A percentile compares a stretch with the other conserved stretches of the same genome.
Conservation (phyloP, 164 flowering plant genomes). For the Warburgia ugandensis region DNA sequence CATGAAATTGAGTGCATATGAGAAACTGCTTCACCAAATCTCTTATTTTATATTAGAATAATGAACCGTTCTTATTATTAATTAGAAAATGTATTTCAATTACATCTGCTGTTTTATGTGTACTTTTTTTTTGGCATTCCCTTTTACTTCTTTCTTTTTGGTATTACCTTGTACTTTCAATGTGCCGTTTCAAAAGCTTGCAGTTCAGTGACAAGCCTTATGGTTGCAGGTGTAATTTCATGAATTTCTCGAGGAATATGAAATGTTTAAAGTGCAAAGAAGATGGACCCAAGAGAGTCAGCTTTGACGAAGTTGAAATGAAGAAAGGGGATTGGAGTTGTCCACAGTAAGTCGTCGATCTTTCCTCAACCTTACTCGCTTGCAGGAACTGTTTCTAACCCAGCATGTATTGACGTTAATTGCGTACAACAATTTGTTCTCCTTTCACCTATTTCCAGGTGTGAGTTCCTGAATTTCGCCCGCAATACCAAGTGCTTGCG, state of each 20-base stretch:
- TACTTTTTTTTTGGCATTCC: neutral
- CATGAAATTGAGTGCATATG: too few species aligned
- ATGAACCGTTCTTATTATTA: too few species aligned
- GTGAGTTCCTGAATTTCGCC: constrained; percentile 76
- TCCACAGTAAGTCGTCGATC: constrained; percentile 46
- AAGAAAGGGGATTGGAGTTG: constrained; percentile 90
- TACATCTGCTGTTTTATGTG: too few species aligned
- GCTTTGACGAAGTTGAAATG: constrained; percentile 34
- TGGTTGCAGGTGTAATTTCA: constrained; percentile 59
- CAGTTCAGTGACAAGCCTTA: neutral
- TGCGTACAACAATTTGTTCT: too few species aligned
- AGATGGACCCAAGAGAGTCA: constrained; percentile 46
- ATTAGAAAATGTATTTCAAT: too few species aligned
- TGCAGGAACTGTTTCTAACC: too few species aligned
- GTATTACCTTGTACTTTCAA: too few species aligned
- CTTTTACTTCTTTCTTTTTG: too few species aligned
- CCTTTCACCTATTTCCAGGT: constrained; percentile 51
- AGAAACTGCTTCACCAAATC: too few species aligned
- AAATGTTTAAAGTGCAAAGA: constrained; percentile 52
- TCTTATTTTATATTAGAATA: too few species aligned
- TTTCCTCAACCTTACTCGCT: neutral
- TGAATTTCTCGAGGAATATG: constrained; percentile 64
- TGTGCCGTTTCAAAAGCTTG: neutral
- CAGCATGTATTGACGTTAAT: too few species aligned
- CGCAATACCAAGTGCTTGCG: constrained; percentile 62